Evolutionary conservation across 83 land plant species (phyloP).

Genomic region (Isoetes engelmannii): DNA sequence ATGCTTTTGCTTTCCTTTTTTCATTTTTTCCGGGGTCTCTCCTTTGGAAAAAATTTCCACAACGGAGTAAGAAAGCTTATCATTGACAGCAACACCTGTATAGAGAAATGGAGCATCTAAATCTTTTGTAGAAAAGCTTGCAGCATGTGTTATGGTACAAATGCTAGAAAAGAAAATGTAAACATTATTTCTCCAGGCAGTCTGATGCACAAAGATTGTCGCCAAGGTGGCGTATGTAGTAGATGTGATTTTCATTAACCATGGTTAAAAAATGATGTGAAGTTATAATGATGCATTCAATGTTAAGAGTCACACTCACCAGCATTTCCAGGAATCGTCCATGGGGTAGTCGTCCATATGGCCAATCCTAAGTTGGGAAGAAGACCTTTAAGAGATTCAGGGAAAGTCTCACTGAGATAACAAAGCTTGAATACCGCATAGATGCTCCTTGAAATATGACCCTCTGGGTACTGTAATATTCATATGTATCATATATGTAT

Average conservation of each 20-base stretch:
- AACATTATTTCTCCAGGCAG: not conserved
- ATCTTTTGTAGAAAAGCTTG: not conserved
- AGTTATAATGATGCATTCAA: not conserved
- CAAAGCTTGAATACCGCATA: constrained; percentile 74
- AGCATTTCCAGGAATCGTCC: constrained; percentile 98
- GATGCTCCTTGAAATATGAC: constrained; percentile 82
- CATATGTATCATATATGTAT: too few species aligned
- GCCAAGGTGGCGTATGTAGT: not conserved
- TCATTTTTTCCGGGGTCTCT: constrained; percentile 21
- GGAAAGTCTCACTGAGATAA: constrained; percentile 38
- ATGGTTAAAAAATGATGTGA: not conserved
- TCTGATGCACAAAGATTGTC: not conserved
- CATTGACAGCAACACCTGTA: constrained; percentile 97
- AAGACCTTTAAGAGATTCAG: constrained; percentile 43
- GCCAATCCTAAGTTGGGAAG: constrained; percentile 66
- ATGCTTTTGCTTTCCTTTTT: constrained; percentile 28
- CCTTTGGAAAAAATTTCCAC: constrained; percentile 47
- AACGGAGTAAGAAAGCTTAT: constrained; percentile 68
- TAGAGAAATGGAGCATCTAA: not conserved
- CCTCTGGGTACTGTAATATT: constrained; percentile 86
- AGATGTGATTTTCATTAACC: not conserved
- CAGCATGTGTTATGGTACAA: not conserved
- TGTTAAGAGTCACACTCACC: constrained; percentile 37
- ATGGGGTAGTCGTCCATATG: constrained; percentile 99
- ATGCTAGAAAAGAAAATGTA: not conserved